Conservation (phyloP, 106 monocot species). For the Agapanthus africanus region DNA sequence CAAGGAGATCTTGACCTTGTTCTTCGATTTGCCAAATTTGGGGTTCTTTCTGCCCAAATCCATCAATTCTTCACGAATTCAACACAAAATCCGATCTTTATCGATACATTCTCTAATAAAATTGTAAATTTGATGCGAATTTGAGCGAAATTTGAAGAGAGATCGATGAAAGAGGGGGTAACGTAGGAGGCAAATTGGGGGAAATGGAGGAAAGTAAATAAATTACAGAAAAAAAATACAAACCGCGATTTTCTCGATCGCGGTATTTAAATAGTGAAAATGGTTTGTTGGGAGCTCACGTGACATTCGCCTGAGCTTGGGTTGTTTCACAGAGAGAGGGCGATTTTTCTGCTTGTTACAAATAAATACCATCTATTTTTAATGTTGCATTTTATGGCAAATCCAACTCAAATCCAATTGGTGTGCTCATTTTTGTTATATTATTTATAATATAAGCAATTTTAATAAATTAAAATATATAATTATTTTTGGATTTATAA, state of each 20-base stretch:
- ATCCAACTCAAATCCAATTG: too few species aligned
- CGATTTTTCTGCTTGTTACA: too few species aligned
- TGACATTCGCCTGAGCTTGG: too few species aligned
- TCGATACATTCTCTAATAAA: not conserved
- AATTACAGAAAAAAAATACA: not conserved
- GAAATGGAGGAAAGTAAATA: too few species aligned
- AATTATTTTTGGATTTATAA: too few species aligned
- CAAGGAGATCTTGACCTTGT: not conserved
- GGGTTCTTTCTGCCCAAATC: not conserved
- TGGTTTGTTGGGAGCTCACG: not conserved
- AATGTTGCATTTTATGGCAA: too few species aligned
- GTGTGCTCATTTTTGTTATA: too few species aligned
- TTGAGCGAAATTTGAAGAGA: not conserved
- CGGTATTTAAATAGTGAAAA: not conserved
- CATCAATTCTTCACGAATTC: not conserved
- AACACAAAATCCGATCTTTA: not conserved
- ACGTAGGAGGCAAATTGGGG: not conserved
- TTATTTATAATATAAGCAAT: too few species aligned
- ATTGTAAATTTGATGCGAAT: not conserved
- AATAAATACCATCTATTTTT: too few species aligned
- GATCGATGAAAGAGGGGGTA: not conserved
- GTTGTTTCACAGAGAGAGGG: too few species aligned
- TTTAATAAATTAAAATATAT: too few species aligned
- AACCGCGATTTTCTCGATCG: not conserved
- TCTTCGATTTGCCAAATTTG: not conserved